Base-by-base conservation (phyloP, 2,329 filamentous ascomycete genomes). In the Epichloe coenophiala region DNA sequence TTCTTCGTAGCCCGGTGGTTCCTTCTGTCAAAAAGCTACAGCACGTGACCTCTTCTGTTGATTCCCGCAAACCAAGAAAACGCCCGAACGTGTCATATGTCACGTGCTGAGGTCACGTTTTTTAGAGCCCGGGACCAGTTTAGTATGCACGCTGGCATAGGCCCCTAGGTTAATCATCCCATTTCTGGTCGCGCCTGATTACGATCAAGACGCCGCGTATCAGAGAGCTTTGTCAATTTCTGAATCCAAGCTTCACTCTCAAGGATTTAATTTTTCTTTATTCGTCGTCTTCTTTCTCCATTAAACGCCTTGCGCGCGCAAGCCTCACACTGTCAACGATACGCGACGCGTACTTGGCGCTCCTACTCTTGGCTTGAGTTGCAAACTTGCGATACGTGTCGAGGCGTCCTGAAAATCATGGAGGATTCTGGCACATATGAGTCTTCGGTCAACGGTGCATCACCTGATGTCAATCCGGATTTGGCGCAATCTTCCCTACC, bases 371-470 rank as follows among this genome's bases (percentile, higher is more conserved):
- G 40, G 31, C 15, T 21, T 19, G 17, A 43, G 19, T 51, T 51
- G 40, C 45, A 45, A 13, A 50, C 27, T 45, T 40, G 45, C 45
- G 15, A 33, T 17, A 47, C 4, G 11, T 5, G 21, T 19, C 46
- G 27, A 31, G 8, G 11, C 5, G 5, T 27, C 27, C 36, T 43
- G n/a, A 38, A n/a, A 6, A 68, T 63, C 49, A 83, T 83, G 80
- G 80, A 83, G 54, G 78, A 78, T 57, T 71, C 74, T 54, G 66
- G 72, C 59, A 76, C 68, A 57, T 80, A 77, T 59, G 78, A 72
- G 64, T 81, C 78, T 55, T 74, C 78, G 46, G 71, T 68, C 57
- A 76, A 75, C 60, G 75, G 69, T 59, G 72, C 71, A 56, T 80
- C 78, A 45, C 78, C 78, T 39, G 69, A 71, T 54, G 74, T 71